Evolutionary conservation across 2,329 filamentous ascomycete genomes (phyloP).

Genomic region (Pseudogymnoascus sp.): DNA sequence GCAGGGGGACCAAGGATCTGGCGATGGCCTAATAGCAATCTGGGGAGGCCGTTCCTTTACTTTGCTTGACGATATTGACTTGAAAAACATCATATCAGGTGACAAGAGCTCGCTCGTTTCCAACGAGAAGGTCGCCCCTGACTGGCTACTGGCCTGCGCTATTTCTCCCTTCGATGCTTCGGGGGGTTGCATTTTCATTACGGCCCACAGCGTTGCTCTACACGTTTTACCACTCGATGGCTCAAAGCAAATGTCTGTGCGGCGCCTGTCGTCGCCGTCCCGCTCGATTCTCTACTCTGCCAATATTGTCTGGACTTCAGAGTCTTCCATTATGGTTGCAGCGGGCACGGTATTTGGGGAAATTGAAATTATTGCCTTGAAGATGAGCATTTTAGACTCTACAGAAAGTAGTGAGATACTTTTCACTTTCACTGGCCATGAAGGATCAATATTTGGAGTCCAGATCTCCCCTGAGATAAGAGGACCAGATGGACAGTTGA

Average conservation of each 20-base stretch:
- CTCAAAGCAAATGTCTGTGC: constrained; percentile 34
- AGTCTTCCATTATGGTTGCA: constrained; percentile 60
- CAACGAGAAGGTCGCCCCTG: constrained; percentile 44
- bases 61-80: constrained; percentile 28
- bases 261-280: constrained; percentile 52
- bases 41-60: constrained; percentile 59
- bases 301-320: constrained; percentile 55
- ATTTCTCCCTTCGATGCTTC: constrained; percentile 38
- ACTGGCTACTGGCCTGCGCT: constrained; percentile 70
- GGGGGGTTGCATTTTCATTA: constrained; percentile 54
- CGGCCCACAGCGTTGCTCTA: constrained; percentile 78
- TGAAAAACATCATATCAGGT: constrained; percentile 14
- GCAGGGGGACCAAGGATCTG: constrained; percentile 16
- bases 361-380: constrained; percentile 84
- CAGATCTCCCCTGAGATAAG: constrained; percentile 57
- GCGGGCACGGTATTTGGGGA: constrained; percentile 93
- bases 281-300: constrained; percentile 85
- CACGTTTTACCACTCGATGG: constrained; percentile 32
- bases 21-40: constrained; percentile 40
- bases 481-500: constrained; percentile 31
- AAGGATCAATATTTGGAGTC: constrained; percentile 90
- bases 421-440: constrained; percentile 59
- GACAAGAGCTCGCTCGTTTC: constrained; percentile 15
- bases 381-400: neutral
- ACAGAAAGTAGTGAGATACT: constrained; percentile 36